phyloP scores from a whole-genome alignment of 768 basidiomycete species.

The Phallus indusiatus region DNA sequence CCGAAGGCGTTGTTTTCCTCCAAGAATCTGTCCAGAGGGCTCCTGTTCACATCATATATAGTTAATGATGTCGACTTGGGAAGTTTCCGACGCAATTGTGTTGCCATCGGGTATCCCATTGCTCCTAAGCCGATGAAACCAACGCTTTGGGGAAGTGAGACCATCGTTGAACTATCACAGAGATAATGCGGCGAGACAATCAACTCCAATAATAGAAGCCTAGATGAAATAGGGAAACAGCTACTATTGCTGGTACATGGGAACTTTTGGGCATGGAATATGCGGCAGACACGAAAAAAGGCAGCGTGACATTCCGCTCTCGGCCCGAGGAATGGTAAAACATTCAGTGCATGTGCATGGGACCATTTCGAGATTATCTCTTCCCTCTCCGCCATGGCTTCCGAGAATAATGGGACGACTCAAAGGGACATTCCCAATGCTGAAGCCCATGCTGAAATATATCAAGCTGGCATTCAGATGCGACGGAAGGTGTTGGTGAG shows the following conservation, averaged over 20 bases:
- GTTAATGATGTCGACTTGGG: neutral
- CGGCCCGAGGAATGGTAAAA: neutral
- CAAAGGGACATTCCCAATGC: conserved; percentile 8
- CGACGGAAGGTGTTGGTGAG: conserved; percentile 6
- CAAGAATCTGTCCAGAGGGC: neutral
- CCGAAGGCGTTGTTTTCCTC: neutral
- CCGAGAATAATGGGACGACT: neutral
- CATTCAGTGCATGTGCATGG: no score
- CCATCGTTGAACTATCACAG: neutral
- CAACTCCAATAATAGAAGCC: neutral
- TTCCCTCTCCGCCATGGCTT: conserved; percentile 1
- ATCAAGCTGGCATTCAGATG: conserved; percentile 8
- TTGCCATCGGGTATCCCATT: conserved; percentile 8
- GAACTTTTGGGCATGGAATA: neutral
- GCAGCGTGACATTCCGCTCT: neutral
- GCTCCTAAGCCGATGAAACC: conserved; percentile 8
- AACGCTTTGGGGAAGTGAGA: conserved; percentile 3
- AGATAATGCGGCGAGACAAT: neutral
- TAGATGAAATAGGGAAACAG: neutral
- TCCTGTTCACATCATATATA: neutral
- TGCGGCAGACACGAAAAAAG: neutral
- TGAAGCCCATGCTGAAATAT: conserved; percentile 8
- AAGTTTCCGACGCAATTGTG: conserved; percentile 6
- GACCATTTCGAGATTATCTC: neutral
- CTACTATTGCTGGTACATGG: neutral